phyloP scores from a whole-genome alignment of 208 protist species.

The Borovskyia barvae region DNA sequence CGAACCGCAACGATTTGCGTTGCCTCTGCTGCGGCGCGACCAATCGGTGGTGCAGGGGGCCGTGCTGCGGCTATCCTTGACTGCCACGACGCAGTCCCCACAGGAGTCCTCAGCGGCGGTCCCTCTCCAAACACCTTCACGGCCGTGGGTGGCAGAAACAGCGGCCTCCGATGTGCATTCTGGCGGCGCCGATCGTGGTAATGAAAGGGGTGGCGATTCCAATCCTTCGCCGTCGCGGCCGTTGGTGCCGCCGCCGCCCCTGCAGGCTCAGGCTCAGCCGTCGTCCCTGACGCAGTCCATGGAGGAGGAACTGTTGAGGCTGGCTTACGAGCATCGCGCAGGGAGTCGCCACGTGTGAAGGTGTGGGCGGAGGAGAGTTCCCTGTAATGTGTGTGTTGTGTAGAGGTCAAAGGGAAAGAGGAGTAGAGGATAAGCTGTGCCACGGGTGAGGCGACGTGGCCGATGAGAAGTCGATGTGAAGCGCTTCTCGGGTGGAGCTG shows the following conservation, averaged over 20 bases:
- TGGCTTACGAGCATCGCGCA: constrained; percentile 32
- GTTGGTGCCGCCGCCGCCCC: not conserved
- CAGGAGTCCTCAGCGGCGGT: no score
- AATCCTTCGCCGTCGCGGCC: not conserved
- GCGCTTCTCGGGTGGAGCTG: no score
- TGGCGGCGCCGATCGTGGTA: not conserved
- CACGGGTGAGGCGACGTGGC: no score
- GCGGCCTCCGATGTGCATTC: no score
- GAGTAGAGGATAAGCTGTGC: no score
- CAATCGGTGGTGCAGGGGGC: constrained; percentile 36
- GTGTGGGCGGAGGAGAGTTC: not conserved
- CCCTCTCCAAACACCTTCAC: no score
- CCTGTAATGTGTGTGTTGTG: no score
- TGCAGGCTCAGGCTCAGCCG: not conserved
- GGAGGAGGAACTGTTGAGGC: constrained; percentile 67
- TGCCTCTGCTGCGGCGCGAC: constrained; percentile 58
- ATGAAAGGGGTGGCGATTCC: not conserved
- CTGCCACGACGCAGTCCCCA: constrained; percentile 45
- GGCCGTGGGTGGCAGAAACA: no score
- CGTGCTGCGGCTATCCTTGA: constrained; percentile 54
- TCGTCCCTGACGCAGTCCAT: no score
- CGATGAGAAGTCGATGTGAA: no score
- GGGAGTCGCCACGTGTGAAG: not conserved
- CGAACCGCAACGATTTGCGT: constrained; percentile 30
- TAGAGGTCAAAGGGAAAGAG: no score